Evolutionary conservation across 2,329 filamentous ascomycete genomes (phyloP), one percentile per base, ranked within the genome.

Genomic region (Arthrinium phaeospermum): DNA sequence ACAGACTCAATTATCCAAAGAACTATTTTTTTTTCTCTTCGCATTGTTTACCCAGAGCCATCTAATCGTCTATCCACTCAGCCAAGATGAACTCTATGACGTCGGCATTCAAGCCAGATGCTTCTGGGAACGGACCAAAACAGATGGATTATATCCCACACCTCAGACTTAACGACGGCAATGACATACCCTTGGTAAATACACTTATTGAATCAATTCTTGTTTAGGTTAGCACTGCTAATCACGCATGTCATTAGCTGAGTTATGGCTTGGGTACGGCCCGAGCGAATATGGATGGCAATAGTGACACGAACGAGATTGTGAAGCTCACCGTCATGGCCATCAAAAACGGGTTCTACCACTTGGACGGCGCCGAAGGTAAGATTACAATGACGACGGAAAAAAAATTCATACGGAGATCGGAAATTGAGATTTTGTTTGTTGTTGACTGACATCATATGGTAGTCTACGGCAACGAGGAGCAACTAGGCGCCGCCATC

Each of bases 301-400:
- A 85, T 12, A 85, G 80, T 68, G 83, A 86, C 67, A 83, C 91
- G 57, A 90, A 94, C 75, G 84, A 86, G 6, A 82, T 87, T 68
- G 79, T 87, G 67, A 81, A 85, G 34, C 75, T 83, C 70, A 86
- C 87, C 57, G 88, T 92, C 72, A 86, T 83, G 75, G 93, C 93
- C 45, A 91, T 94, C 77, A 87, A 89, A 71, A 81, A 89, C n/a
- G 93, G 92, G 34, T 95, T 91, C 80, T 86, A 87, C 72, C 93
- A 95, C 78, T 85, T 95, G 3, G 93, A 96, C 80, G 90, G 93
- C 61, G 93, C 93, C 27, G 91, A 95, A 84, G 83, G 91, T 91
- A 79, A 64, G 57, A 37, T 37, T 37, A 72, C 82, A 75, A n/a
- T 61, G n/a, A 34, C 53, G 53, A 24, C 45, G 12, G 14, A 14